These are phyloP conservation scores for Clarkia xantiana DNA, from an alignment of 345 rosid species.

Conservation along the genomic window DNA sequence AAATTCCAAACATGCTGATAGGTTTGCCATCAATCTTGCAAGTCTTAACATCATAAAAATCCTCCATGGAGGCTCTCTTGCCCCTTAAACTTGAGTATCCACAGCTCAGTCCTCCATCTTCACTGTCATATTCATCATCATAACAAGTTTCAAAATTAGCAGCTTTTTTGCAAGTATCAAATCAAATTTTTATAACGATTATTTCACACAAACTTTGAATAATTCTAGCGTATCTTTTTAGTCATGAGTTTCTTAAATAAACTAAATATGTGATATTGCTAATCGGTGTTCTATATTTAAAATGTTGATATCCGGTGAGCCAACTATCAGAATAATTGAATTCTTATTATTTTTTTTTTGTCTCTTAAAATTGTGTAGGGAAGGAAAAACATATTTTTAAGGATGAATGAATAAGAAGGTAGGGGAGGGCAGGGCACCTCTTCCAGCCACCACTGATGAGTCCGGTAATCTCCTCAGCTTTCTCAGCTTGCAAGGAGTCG, in stretches of 20 bases:
- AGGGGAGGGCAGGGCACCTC: neutral
- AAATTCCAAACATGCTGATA: conserved; percentile 50
- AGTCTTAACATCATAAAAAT: conserved; percentile 42
- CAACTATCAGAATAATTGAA: no score
- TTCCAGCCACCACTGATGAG: conserved; percentile 5
- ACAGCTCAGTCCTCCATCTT: conserved; percentile 21
- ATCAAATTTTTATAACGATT: neutral
- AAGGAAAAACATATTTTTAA: neutral
- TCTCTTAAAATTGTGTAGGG: neutral
- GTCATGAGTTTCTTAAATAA: no score
- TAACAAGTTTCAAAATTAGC: neutral
- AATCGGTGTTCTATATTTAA: no score
- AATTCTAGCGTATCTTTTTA: neutral
- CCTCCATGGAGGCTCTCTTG: conserved; percentile 54
- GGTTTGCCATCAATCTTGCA: conserved; percentile 42
- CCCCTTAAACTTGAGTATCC: conserved; percentile 50
- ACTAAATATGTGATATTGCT: no score
- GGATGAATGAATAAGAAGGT: no score
- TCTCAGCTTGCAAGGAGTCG: neutral
- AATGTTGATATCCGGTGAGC: no score
- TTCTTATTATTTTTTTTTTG: no score
- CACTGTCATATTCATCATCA: neutral
- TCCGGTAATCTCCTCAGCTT: neutral
- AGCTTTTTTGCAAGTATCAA: no score
- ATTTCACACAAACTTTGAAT: no score